Conservation (phyloP, 331 rosid species). For the Saraca asoca region DNA sequence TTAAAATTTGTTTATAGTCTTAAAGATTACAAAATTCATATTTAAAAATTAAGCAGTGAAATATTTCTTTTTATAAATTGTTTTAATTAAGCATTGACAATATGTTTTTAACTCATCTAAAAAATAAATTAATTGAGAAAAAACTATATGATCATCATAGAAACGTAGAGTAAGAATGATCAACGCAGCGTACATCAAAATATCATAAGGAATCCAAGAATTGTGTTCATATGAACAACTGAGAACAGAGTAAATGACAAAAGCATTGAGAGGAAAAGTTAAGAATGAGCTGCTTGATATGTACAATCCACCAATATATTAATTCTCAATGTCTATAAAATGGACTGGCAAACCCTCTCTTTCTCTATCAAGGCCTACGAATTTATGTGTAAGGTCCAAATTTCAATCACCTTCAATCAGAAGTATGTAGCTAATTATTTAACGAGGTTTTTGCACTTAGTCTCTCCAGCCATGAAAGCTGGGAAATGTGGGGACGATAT, state of each 20-base stretch:
- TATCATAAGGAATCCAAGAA: neutral
- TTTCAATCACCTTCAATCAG: neutral
- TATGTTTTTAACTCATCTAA: no score
- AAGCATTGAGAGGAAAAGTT: neutral
- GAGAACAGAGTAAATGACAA: constrained; percentile 7
- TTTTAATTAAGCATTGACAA: no score
- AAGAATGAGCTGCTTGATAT: constrained; percentile 19
- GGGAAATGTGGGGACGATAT: neutral
- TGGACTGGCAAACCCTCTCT: neutral
- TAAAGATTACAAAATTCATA: no score
- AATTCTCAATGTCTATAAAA: constrained; percentile 6
- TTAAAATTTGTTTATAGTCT: no score
- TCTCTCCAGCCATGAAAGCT: neutral
- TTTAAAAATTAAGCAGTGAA: no score
- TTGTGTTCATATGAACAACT: neutral
- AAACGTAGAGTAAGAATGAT: no score
- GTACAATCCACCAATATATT: constrained; percentile 31
- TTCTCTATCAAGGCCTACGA: neutral
- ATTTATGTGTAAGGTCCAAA: neutral
- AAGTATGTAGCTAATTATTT: no score
- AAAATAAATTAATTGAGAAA: no score
- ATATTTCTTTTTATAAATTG: no score
- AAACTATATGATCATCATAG: no score
- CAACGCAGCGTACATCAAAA: neutral
- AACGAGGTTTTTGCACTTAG: neutral